A percentile compares a stretch with the other conserved stretches of the same genome.
Evolutionary conservation across 345 rosid genomes (phyloP).

Genomic region (Psidium guajava): DNA sequence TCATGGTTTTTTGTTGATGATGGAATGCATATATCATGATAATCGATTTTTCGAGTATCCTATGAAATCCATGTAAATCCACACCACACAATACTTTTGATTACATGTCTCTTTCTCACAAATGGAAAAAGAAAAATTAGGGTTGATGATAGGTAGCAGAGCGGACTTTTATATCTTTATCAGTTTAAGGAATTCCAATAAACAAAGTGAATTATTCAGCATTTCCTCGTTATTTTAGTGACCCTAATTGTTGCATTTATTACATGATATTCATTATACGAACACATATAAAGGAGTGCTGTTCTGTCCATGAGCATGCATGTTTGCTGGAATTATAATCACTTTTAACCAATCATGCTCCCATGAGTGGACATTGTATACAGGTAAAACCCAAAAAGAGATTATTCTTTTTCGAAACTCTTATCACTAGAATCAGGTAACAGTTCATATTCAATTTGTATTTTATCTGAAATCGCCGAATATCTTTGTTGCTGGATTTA

Average conservation of each 20-base stretch:
- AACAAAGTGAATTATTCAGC: background rate
- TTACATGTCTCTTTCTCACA: background rate
- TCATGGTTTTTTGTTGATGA: too few species aligned
- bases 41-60: too few species aligned
- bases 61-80: background rate
- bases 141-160: background rate
- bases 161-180: background rate
- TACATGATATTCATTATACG: background rate
- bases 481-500: too few species aligned
- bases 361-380: background rate
- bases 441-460: slow-evolving; percentile 20
- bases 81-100: background rate
- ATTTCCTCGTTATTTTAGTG: background rate
- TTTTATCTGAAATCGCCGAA: too few species aligned
- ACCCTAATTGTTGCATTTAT: background rate
- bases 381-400: slow-evolving; percentile 9
- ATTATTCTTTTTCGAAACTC: slow-evolving; percentile 13
- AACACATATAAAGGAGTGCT: background rate
- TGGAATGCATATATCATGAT: too few species aligned
- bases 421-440: slow-evolving; percentile 12
- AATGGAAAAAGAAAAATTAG: background rate
- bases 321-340: background rate
- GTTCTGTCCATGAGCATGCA: background rate
- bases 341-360: background rate
- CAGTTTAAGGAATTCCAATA: background rate